Evolutionary conservation across 805 yeast species (phyloP).

Genomic region (Cyberlindnera euphorbiae): DNA sequence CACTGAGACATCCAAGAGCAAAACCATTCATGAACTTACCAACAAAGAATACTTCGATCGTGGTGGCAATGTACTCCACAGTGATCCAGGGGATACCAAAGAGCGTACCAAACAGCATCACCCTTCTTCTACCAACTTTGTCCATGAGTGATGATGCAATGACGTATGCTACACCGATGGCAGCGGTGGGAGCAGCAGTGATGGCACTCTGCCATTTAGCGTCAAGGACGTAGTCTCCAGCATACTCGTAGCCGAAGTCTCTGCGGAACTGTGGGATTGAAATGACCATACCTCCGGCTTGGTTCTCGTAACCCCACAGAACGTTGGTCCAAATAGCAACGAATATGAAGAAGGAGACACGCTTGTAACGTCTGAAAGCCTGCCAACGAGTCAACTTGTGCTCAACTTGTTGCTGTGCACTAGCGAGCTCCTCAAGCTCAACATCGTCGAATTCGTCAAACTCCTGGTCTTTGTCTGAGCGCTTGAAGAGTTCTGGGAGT

Average conservation of each 20-base stretch:
- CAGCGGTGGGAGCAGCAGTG: constrained; percentile 26
- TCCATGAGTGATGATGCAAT: constrained; percentile 25
- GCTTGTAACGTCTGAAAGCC: constrained; percentile 34
- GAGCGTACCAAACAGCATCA: constrained; percentile 26
- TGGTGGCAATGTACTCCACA: constrained; percentile 35
- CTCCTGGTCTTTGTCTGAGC: constrained; percentile 2
- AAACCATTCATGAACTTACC: constrained; percentile 23
- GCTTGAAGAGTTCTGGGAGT: constrained; percentile 1
- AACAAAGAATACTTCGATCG: constrained; percentile 31
- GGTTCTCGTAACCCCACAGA: constrained; percentile 39
- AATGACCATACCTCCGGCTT: constrained; percentile 32
- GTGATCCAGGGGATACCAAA: constrained; percentile 32
- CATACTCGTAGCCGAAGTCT: constrained; percentile 29
- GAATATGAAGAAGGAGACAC: constrained; percentile 35
- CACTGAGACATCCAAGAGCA: constrained; percentile 33
- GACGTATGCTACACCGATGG: constrained; percentile 28
- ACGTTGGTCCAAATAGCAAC: constrained; percentile 34
- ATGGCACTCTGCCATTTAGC: constrained; percentile 42
- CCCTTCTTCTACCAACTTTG: constrained; percentile 31
- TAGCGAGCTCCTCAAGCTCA: constrained; percentile 7
- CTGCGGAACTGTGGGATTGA: constrained; percentile 31
- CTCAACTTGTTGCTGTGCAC: constrained; percentile 13
- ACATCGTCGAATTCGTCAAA: constrained; percentile 3
- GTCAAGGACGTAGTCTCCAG: constrained; percentile 30
- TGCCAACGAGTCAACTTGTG: constrained; percentile 17